Evolutionary conservation across 2,329 filamentous ascomycete species (phyloP).

Genomic region (Ceratocystis ficicola): DNA sequence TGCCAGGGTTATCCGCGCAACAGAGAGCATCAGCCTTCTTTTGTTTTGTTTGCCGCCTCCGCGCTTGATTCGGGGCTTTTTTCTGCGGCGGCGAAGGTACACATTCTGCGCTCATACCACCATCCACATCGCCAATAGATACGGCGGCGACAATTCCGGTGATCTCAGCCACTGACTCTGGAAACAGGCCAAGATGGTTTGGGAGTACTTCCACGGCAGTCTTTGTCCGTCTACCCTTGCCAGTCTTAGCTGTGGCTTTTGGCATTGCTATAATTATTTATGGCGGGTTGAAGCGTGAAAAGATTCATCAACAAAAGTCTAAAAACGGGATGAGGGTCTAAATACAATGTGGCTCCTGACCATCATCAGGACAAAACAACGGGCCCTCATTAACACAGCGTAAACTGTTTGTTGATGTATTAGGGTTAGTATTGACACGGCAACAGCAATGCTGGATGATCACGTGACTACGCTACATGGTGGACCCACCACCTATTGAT

Average conservation of each 20-base stretch:
- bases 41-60: not conserved
- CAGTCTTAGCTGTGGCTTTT: not conserved
- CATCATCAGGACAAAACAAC: not conserved
- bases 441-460: not conserved
- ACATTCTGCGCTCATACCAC: not conserved
- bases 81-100: not conserved
- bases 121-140: not conserved
- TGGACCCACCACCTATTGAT: constrained; percentile 12
- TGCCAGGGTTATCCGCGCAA: not conserved
- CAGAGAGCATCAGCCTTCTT: not conserved
- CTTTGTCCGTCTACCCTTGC: constrained; percentile 2
- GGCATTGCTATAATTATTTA: not conserved
- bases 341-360: not conserved
- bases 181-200: not conserved
- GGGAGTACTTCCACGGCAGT: not conserved
- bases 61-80: not conserved
- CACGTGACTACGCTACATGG: not conserved
- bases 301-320: not conserved
- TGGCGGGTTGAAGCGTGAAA: not conserved
- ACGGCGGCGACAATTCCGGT: constrained; percentile 1
- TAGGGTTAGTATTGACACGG: not conserved
- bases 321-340: not conserved
- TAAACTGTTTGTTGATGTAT: not conserved
- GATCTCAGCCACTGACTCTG: not conserved
- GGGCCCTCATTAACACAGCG: not conserved